Base-by-base conservation (phyloP, 192 early-diverging fungal species). In the Entomortierella chlamydospora region DNA sequence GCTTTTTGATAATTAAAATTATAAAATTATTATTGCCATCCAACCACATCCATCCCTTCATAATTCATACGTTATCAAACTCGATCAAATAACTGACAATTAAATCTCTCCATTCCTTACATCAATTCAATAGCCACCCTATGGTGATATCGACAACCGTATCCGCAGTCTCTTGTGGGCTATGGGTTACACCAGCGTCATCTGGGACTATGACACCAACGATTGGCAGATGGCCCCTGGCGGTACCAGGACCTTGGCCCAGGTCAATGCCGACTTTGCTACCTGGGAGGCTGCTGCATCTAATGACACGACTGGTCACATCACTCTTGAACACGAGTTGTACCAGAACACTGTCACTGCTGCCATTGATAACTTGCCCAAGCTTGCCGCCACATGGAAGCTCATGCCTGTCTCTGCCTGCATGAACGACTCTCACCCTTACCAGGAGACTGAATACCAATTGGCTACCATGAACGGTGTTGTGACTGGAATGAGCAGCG, bases 201-300 rank as follows among this genome's bases (percentile, higher is more conserved):
- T 86, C 56, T 88, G 87, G 87, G 81, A 87, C 50, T 61, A 71
- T 12, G 87, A 87, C 31, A 86, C 87, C 25, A 60, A 88, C 61
- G 87, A 88, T 53, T 88, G 87, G 87, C 34, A 41, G 63, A 76
- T 82, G 61, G 23, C 56, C 26, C 73, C 73, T 26, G 63, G 63
- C 29, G 54, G 57, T 7, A 62, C 18, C 12, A 71, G 71, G 47
- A 70, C 76, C 50, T 20, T 15, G n/a, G 20, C 61, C 28, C 70
- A 71, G 64, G 68, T 85, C 28, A 81, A 85, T 58, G 56, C 57
- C 30, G 72, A 69, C 15, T 74, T 77, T 52, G 81, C 65, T 15
- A 34, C 65, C 49, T 87, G 86, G 86, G 63, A 74, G n/a, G 76
- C 65, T 13, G 77, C 59, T 15, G 86, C 79, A 15, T 39, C 76